These are phyloP conservation scores for Cercophora newfieldiana DNA, from an alignment of 495 filamentous ascomycete species.

Conservation along the genomic window DNA sequence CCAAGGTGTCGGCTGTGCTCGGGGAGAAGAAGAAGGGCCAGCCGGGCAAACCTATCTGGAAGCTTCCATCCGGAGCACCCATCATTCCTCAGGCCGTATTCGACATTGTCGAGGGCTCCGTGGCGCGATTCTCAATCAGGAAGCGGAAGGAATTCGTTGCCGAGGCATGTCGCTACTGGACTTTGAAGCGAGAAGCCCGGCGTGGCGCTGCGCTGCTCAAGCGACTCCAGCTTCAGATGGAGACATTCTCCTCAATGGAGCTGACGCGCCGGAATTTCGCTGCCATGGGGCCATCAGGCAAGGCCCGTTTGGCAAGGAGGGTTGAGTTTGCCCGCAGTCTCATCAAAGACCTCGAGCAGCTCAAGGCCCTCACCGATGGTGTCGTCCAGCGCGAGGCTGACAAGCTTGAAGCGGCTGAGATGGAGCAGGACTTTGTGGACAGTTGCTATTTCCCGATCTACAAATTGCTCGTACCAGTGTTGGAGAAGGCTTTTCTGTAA, in stretches of 20 bases:
- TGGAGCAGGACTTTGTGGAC: slow-evolving; percentile 76
- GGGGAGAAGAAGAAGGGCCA: slow-evolving; percentile 72
- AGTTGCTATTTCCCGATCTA: slow-evolving; percentile 86
- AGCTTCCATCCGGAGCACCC: slow-evolving; percentile 90
- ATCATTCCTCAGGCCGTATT: slow-evolving; percentile 86
- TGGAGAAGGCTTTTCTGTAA: slow-evolving; percentile 73
- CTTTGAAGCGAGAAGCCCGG: slow-evolving; percentile 88
- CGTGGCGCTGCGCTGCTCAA: slow-evolving; percentile 90
- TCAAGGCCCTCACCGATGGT: slow-evolving; percentile 66
- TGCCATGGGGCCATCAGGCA: slow-evolving; percentile 82
- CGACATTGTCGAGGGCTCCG: slow-evolving; percentile 73
- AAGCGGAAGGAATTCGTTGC: slow-evolving; percentile 89
- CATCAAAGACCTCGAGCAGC: slow-evolving; percentile 69
- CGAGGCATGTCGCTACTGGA: slow-evolving; percentile 96
- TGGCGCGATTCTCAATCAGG: slow-evolving; percentile 76
- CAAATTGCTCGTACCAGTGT: slow-evolving; percentile 72
- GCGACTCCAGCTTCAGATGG: slow-evolving; percentile 88
- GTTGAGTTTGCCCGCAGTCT: slow-evolving; percentile 84
- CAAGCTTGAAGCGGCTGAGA: slow-evolving; percentile 73
- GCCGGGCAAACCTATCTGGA: slow-evolving; percentile 77
- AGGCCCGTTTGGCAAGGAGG: slow-evolving; percentile 71
- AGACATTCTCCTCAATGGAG: slow-evolving; percentile 94
- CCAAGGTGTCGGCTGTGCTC: slow-evolving; percentile 56
- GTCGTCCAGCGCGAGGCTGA: slow-evolving; percentile 70
- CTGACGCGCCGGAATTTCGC: slow-evolving; percentile 90